Evolutionary conservation across 805 yeast genomes (phyloP).

Genomic region (Sugiyamaella valdiviana): DNA sequence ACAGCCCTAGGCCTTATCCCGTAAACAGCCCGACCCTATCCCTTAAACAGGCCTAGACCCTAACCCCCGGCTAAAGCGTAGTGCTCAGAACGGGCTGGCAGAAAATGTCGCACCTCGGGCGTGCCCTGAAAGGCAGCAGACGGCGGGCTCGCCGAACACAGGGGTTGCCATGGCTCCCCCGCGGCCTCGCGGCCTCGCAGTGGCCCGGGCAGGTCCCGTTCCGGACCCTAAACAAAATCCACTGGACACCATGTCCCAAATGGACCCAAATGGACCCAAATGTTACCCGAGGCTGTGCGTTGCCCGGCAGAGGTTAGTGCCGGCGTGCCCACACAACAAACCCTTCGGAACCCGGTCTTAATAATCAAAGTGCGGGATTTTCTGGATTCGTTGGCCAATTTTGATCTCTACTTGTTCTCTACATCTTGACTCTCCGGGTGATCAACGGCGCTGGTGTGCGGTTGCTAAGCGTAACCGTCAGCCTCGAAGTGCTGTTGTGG

Average conservation of each 20-base stretch:
- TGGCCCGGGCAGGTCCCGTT: no score
- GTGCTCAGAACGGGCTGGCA: no score
- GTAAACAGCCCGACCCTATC: no score
- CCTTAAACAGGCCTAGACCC: no score
- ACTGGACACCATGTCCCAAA: not conserved
- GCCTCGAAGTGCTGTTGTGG: not conserved
- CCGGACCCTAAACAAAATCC: not conserved
- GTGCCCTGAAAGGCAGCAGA: no score
- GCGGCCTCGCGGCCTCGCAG: no score
- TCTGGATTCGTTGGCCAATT: not conserved
- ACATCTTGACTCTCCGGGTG: not conserved
- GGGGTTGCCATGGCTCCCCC: no score
- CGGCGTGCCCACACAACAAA: not conserved
- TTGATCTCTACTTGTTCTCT: not conserved
- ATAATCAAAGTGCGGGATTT: not conserved
- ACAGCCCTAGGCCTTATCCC: no score
- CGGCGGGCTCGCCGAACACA: no score
- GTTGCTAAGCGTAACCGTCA: not conserved
- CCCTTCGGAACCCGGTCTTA: not conserved
- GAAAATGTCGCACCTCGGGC: no score
- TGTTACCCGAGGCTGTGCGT: not conserved
- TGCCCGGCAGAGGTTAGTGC: not conserved
- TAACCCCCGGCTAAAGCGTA: no score
- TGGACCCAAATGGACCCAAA: not conserved
- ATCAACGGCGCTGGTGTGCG: not conserved